These are phyloP conservation scores for Eucalyptus leucophloia DNA, from an alignment of 345 rosid genomes.

Conservation along the genomic window DNA sequence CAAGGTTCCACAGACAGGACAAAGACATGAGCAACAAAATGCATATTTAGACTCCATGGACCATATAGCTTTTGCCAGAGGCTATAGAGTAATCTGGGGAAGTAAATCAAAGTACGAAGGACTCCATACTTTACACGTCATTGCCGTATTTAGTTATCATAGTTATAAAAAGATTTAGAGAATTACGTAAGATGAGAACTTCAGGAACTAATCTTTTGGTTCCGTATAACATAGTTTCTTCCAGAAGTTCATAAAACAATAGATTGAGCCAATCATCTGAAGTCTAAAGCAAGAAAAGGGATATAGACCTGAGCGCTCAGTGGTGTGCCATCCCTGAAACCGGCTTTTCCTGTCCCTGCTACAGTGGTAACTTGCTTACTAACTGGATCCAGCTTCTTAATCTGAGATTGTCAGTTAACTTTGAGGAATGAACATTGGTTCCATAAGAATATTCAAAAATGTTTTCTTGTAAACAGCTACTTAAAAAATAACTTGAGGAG, in stretches of 20 bases:
- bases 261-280: background rate
- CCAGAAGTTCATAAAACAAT: background rate
- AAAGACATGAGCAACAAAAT: background rate
- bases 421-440: background rate
- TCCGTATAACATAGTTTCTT: background rate
- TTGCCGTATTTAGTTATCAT: background rate
- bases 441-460: background rate
- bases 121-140: background rate
- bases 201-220: background rate
- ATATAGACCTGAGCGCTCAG: constrained; percentile 52
- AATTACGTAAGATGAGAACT: background rate
- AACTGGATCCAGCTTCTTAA: constrained; percentile 74
- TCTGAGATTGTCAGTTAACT: constrained; percentile 20
- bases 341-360: constrained; percentile 94
- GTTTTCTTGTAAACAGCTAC: background rate
- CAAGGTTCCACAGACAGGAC: background rate
- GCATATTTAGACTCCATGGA: background rate
- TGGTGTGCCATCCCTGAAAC: constrained; percentile 76
- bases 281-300: background rate
- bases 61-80: background rate
- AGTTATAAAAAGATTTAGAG: background rate
- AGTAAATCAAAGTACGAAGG: background rate
- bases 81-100: background rate
- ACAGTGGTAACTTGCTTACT: constrained; percentile 62
- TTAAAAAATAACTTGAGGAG: background rate